These are phyloP conservation scores for Helianthus tuberosus DNA, from an alignment of 129 eudicot species.

Conservation along the genomic window DNA sequence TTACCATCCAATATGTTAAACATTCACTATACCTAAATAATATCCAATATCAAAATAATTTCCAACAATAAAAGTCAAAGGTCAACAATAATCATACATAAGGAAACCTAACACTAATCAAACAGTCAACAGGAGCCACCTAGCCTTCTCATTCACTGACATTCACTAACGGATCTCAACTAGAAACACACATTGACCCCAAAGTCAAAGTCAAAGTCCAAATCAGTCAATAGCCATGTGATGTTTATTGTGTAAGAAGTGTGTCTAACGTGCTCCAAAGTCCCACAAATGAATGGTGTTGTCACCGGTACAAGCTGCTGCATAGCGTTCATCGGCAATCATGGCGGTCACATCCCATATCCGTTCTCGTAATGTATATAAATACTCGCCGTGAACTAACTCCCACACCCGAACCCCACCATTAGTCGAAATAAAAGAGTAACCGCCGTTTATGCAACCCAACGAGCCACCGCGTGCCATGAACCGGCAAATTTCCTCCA, in stretches of 20 bases:
- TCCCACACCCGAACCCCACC: constrained; percentile 70
- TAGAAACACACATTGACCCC: constrained; percentile 5
- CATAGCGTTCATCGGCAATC: constrained; percentile 50
- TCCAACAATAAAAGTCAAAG: constrained; percentile 1
- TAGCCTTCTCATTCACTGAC: not conserved
- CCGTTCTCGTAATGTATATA: constrained; percentile 63
- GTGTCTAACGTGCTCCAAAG: constrained; percentile 45
- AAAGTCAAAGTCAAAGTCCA: not conserved
- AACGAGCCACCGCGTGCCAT: constrained; percentile 42
- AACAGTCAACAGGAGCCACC: not conserved
- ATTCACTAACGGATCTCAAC: not conserved
- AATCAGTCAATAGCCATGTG: not conserved
- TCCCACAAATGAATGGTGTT: constrained; percentile 76
- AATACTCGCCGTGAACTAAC: constrained; percentile 50
- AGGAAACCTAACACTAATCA: not conserved
- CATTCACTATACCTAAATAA: constrained; percentile 29
- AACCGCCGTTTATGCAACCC: constrained; percentile 68
- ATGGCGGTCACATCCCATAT: constrained; percentile 52
- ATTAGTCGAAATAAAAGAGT: constrained; percentile 47
- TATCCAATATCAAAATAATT: constrained; percentile 9
- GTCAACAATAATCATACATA: not conserved
- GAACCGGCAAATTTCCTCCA: constrained; percentile 62
- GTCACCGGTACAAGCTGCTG: constrained; percentile 59
- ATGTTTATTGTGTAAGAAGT: not conserved
- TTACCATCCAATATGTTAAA: not conserved